phyloP scores from a whole-genome alignment of 768 basidiomycete species.

The Tylopilus subfusipes region DNA sequence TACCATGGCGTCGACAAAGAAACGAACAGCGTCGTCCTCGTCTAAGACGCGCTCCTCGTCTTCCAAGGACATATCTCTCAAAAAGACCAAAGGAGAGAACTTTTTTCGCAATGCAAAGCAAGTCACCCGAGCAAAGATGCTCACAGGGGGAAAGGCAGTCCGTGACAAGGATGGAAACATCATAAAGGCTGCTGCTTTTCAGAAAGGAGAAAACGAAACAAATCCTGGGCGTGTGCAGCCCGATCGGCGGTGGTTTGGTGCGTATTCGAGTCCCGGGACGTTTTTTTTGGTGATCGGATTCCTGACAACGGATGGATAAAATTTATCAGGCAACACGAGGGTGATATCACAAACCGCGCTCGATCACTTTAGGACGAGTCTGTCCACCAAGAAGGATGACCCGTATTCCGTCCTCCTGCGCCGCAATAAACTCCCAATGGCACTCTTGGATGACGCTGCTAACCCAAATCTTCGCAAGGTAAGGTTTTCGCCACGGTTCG shows the following conservation, averaged over 20 bases:
- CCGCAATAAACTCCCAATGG: slow-evolving; percentile 97
- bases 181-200: slow-evolving; percentile 89
- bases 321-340: slow-evolving; percentile 81
- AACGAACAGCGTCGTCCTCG: slow-evolving; percentile 22
- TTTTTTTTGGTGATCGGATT: not conserved
- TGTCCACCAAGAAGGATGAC: slow-evolving; percentile 81
- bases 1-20: slow-evolving; percentile 32
- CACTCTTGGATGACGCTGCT: slow-evolving; percentile 83
- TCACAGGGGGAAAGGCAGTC: slow-evolving; percentile 87
- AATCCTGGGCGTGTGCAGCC: slow-evolving; percentile 90
- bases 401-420: slow-evolving; percentile 94
- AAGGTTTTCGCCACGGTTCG: slow-evolving; percentile 7
- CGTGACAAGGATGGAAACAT: slow-evolving; percentile 91
- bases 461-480: slow-evolving; percentile 81
- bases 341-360: slow-evolving; percentile 95
- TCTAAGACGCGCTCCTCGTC: slow-evolving; percentile 40
- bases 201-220: slow-evolving; percentile 91
- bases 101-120: slow-evolving; percentile 97
- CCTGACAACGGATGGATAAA: slow-evolving; percentile 7
- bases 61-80: slow-evolving; percentile 52
- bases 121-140: slow-evolving; percentile 82
- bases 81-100: slow-evolving; percentile 88
- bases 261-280: slow-evolving; percentile 26
- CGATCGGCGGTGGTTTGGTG: slow-evolving; percentile 97
- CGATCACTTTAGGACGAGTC: slow-evolving; percentile 92